A percentile compares a stretch with the other conserved stretches of the same genome.
Evolutionary conservation across 2,329 filamentous ascomycete species (phyloP).

Genomic region (Cladosporium colombiae): DNA sequence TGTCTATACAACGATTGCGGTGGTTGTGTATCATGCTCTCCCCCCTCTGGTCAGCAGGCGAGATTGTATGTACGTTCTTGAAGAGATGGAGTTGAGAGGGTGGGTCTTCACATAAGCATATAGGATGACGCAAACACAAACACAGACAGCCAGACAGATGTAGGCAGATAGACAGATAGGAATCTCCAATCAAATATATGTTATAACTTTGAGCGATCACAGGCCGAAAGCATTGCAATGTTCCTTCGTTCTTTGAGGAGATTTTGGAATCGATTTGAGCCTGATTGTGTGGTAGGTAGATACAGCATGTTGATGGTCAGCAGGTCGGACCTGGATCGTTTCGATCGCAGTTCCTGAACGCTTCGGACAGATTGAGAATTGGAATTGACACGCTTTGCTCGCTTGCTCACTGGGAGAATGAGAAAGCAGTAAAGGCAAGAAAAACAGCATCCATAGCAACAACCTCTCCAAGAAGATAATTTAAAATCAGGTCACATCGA

Average conservation of each 20-base stretch:
- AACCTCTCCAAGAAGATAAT: too few species aligned
- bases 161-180: background rate
- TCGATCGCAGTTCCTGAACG: background rate
- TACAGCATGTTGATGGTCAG: background rate
- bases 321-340: background rate
- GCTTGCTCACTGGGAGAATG: background rate
- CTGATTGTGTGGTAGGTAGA: too few species aligned
- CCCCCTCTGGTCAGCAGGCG: background rate
- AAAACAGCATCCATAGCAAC: background rate
- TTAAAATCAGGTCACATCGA: too few species aligned
- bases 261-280: too few species aligned
- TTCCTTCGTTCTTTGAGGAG: background rate
- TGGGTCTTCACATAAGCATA: background rate
- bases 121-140: background rate
- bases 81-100: background rate
- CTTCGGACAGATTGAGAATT: background rate
- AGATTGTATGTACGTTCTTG: background rate
- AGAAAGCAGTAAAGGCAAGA: too few species aligned
- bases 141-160: background rate
- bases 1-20: background rate
- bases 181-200: slow-evolving; percentile 8
- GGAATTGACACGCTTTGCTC: background rate
- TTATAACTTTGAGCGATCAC: background rate
- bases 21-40: background rate
- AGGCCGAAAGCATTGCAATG: background rate